Base-by-base conservation (phyloP, 495 filamentous ascomycete species). In the Hypoxylon lienhwacheense region DNA sequence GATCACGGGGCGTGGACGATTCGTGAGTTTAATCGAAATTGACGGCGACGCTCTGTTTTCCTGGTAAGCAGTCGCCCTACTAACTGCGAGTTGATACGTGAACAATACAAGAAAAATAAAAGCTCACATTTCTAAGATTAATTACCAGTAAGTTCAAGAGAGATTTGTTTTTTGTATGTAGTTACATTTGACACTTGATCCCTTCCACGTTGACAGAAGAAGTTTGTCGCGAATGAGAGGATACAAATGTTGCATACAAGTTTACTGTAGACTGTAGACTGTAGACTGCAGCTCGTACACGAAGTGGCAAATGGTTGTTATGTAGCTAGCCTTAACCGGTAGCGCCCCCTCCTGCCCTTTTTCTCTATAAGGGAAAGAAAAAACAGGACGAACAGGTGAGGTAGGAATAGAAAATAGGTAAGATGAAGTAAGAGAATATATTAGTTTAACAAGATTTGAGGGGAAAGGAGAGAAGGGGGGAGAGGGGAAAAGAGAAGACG, bases 1-100 rank as follows among this genome's bases (percentile, higher is more conserved):
- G 46, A 24, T 44, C 41, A 61, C 50, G 51, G 33, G 29, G 45
- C 47, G 40, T 36, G 43, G 44, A 20, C 24, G 52, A 32, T 55
- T 61, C 47, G 58, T 25, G 32, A 43, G 37, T 12, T 12, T 24
- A 19, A 11, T 26, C 24, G 31, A 21, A 25, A 53, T 43, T 36
- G 47, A 25, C 20, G 31, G 56, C 26, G 17, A 47, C 45, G 36
- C 35, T 61, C 58, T 60, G 50, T 54, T 37, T 53, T 36, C 26
- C 34, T 56, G 52, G 58, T 61, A 61, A 61, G 58, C 52, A 29
- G 35, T 19, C 16, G 47, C 11, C 43, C 43, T 39, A 45, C 35
- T 56, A 47, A 26, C 36, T 41, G 14, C 3, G 1, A 36, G 10
- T 52, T 37, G 37, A 35, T 60, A 45, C 25, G 29, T 54, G n/a